Conservation (phyloP, 805 yeast species). For the Starmerella vaccinii region DNA sequence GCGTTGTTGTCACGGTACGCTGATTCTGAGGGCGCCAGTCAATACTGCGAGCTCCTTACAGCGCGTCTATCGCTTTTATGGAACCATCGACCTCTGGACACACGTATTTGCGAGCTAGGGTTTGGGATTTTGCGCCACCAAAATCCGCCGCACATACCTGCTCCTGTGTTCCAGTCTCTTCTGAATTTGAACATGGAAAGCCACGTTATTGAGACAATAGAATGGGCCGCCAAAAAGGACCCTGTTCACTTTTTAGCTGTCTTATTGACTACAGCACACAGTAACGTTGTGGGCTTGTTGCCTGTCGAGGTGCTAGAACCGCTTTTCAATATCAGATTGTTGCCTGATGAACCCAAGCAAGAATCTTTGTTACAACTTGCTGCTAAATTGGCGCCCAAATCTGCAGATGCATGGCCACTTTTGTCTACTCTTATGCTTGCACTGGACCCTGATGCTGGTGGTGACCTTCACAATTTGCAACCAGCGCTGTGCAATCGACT, state of each 20-base stretch:
- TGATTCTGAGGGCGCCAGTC: neutral
- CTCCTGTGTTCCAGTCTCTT: neutral
- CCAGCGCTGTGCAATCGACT: neutral
- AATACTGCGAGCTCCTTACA: slow-evolving; percentile 1
- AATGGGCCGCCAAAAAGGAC: slow-evolving; percentile 3
- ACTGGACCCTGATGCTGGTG: neutral
- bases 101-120: slow-evolving; percentile 1
- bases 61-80: slow-evolving; percentile 9
- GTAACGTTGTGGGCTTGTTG: neutral
- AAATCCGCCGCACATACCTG: slow-evolving; percentile 9
- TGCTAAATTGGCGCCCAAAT: neutral
- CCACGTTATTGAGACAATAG: neutral
- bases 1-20: neutral
- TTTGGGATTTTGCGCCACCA: slow-evolving; percentile 11
- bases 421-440: slow-evolving; percentile 1
- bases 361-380: neutral
- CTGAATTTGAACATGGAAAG: neutral
- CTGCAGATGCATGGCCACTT: slow-evolving; percentile 9
- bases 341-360: neutral
- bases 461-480: neutral
- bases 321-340: neutral
- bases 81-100: neutral
- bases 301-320: neutral
- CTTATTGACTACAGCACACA: neutral
- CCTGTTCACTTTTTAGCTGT: neutral